phyloP scores from a whole-genome alignment of 176 grass and related monocot genomes.

The Ampelocalamus luodianensis region DNA sequence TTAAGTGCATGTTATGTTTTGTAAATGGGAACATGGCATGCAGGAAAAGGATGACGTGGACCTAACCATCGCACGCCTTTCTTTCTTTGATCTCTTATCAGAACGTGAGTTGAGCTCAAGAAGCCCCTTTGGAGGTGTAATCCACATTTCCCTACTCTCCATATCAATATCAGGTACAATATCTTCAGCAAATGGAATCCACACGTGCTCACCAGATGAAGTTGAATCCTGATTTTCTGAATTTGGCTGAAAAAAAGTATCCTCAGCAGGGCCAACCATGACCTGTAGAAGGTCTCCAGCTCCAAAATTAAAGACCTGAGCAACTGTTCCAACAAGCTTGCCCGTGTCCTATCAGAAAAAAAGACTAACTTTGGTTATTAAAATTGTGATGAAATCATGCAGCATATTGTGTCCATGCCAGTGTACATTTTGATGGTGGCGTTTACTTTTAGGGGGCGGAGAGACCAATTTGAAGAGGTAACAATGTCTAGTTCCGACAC shows the following conservation, averaged over 20 bases:
- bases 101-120: constrained; percentile 85
- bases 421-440: background rate
- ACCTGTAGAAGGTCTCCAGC: constrained; percentile 86
- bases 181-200: constrained; percentile 91
- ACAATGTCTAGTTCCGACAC: background rate
- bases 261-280: constrained; percentile 42
- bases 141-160: constrained; percentile 77
- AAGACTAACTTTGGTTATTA: constrained; percentile 15
- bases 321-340: constrained; percentile 74
- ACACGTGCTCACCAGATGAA: constrained; percentile 60
- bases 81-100: constrained; percentile 79
- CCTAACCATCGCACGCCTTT: constrained; percentile 93
- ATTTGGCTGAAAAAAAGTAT: constrained; percentile 24
- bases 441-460: background rate
- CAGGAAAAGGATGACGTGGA: constrained; percentile 58
- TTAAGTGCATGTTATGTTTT: constrained; percentile 22
- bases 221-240: constrained; percentile 44
- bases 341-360: constrained; percentile 63
- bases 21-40: constrained; percentile 27
- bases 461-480: background rate
- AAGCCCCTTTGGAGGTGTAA: constrained; percentile 94
- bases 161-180: constrained; percentile 90
- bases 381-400: constrained; percentile 10
- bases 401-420: background rate
- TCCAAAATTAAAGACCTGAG: constrained; percentile 73